Evolutionary conservation across 2,329 filamentous ascomycete species (phyloP), one percentile per base, ranked within the genome.

Genomic region (Trichoderma harzianum): DNA sequence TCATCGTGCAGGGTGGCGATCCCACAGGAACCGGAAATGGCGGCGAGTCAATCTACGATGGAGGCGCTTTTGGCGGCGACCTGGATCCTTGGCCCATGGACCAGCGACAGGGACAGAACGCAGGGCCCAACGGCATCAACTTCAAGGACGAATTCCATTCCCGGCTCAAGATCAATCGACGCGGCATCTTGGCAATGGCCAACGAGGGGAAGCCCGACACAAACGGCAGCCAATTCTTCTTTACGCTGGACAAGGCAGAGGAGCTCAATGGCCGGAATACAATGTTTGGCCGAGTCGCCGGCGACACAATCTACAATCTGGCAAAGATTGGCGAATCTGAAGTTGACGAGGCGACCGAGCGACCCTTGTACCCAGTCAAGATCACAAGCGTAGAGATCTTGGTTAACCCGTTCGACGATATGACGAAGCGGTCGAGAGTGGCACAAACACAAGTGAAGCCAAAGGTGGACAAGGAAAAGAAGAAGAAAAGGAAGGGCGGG

Each of bases 191-290:
- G 76, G 96, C 93, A n/a, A 98, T 98, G 94, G 96, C 96, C 32
- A 98, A 98, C 81, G 92, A 93, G 73, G 91, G 94, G 60, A 84
- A 83, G 66, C 87, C 88, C 34, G 87, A 95, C 77, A 93, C 93
- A 69, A 98, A 98, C 83, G 93, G 94, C 39, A 97, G 94, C 80
- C 96, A 99, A 82, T 98, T 98, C 86, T 99, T 99, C 84, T 91
- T 99, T 73, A 98, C 96, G 0, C 83, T 99, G 68, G 94, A 90
- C 74, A 94, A 92, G 78, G 86, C 95, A 28, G 91, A 94, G 30
- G 94, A 98, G 84, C 81, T 99, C 78, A 93, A 92, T 76, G 92
- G 92, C 66, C 93, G 93, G 82, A 98, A 98, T 81, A 98, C 96
- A 0, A 84, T 98, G 80, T 98, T 99, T 84, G 96, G 96, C 21